Conservation (phyloP, 148 eudicot genomes). For the Silene latifolia region DNA sequence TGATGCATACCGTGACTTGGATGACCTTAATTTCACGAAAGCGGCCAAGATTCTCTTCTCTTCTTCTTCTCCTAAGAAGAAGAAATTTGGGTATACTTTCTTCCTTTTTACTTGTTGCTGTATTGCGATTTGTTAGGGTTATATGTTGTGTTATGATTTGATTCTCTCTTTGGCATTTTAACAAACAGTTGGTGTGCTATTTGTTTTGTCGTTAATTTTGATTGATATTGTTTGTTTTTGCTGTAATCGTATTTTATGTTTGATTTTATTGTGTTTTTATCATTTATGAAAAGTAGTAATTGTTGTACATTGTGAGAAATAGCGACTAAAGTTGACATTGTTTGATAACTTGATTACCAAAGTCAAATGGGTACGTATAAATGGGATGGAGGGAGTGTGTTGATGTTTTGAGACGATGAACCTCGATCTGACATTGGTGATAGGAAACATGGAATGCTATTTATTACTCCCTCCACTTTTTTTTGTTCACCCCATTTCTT, state of each 20-base stretch:
- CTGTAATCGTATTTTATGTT: slow-evolving; percentile 8
- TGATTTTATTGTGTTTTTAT: not conserved
- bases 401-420: too few relatives aligned
- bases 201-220: not conserved
- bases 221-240: slow-evolving; percentile 1
- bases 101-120: not conserved
- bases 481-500: too few relatives aligned
- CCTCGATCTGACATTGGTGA: too few relatives aligned
- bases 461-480: too few relatives aligned
- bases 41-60: slow-evolving; percentile 80
- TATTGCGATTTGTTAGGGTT: not conserved
- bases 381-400: too few relatives aligned
- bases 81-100: slow-evolving; percentile 66
- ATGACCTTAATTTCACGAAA: slow-evolving; percentile 70
- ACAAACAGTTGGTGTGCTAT: slow-evolving; percentile 23
- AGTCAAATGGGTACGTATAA: not conserved
- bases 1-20: slow-evolving; percentile 44
- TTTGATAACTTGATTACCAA: not conserved
- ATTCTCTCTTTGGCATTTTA: slow-evolving; percentile 14
- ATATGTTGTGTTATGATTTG: slow-evolving; percentile 6
- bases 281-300: not conserved
- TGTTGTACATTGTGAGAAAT: not conserved
- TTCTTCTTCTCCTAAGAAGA: slow-evolving; percentile 21
- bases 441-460: too few relatives aligned
- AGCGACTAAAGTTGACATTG: not conserved